Evolutionary conservation across 1,284 basidiomycete species (phyloP).

Genomic region (Termitomyces sp.): DNA sequence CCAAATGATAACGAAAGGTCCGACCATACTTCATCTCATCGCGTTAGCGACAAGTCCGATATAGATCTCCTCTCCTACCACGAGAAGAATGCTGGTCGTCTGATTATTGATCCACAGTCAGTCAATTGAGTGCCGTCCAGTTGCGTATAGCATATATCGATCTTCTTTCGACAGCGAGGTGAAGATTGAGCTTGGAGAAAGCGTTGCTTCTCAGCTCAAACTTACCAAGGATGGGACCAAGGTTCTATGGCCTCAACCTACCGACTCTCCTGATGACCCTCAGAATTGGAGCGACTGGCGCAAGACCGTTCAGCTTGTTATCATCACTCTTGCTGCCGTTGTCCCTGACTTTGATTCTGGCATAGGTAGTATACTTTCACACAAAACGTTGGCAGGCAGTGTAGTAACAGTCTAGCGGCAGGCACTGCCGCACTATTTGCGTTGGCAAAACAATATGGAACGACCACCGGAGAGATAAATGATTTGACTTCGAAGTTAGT

Average conservation of each 20-base stretch:
- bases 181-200: slow-evolving; percentile 46
- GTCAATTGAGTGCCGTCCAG: slow-evolving; percentile 14
- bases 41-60: slow-evolving; percentile 10
- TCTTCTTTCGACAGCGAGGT: slow-evolving; percentile 16
- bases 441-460: slow-evolving; percentile 53
- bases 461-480: slow-evolving; percentile 57
- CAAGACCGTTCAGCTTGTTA: slow-evolving; percentile 53
- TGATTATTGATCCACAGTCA: slow-evolving; percentile 58
- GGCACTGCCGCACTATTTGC: slow-evolving; percentile 59
- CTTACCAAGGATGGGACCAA: slow-evolving; percentile 42
- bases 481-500: slow-evolving; percentile 55
- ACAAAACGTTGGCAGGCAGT: not conserved
- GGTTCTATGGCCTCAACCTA: slow-evolving; percentile 59
- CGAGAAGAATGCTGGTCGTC: slow-evolving; percentile 52
- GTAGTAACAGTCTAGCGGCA: slow-evolving; percentile 16
- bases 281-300: slow-evolving; percentile 52
- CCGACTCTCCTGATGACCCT: slow-evolving; percentile 58
- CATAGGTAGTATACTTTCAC: slow-evolving; percentile 39
- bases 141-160: not conserved
- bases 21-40: slow-evolving; percentile 3
- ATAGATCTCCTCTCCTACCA: slow-evolving; percentile 47
- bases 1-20: not conserved
- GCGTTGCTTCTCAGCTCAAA: slow-evolving; percentile 45
- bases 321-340: slow-evolving; percentile 61
- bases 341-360: slow-evolving; percentile 68